Evolutionary conservation across 306 rosid species (phyloP).

Genomic region (Sindora glabra): DNA sequence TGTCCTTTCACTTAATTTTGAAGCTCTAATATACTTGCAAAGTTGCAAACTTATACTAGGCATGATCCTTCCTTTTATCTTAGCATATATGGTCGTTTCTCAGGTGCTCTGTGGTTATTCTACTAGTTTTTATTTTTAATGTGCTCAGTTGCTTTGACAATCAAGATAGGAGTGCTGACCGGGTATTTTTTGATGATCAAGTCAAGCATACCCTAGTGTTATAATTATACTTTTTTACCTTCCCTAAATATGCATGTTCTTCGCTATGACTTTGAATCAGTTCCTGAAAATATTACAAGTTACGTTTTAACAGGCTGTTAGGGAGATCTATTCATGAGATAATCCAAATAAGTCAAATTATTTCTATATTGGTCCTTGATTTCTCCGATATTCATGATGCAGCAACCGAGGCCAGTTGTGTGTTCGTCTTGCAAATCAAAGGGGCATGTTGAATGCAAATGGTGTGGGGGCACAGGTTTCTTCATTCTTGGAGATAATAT

Average conservation of each 20-base stretch:
- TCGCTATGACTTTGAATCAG: neutral
- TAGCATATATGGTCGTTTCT: neutral
- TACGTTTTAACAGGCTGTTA: no score
- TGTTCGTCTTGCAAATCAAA: constrained; percentile 81
- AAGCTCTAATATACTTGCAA: no score
- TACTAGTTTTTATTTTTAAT: neutral
- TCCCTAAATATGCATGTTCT: neutral
- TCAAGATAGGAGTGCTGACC: neutral
- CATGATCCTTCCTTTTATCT: no score
- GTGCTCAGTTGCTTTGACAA: neutral
- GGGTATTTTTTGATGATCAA: neutral
- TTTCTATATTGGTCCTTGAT: constrained; percentile 8
- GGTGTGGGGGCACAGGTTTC: constrained; percentile 94
- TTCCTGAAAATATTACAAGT: neutral
- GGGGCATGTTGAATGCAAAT: constrained; percentile 77
- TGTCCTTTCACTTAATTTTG: no score
- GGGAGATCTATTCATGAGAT: neutral
- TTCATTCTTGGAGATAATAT: constrained; percentile 84
- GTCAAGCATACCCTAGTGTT: no score
- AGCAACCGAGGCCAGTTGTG: constrained; percentile 89
- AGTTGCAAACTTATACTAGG: no score
- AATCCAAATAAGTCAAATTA: neutral
- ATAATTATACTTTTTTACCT: no score
- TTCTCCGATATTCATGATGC: constrained; percentile 10
- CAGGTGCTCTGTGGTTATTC: neutral